Conservation (phyloP, 108 stramenopile species). For the Seminavis robusta region DNA sequence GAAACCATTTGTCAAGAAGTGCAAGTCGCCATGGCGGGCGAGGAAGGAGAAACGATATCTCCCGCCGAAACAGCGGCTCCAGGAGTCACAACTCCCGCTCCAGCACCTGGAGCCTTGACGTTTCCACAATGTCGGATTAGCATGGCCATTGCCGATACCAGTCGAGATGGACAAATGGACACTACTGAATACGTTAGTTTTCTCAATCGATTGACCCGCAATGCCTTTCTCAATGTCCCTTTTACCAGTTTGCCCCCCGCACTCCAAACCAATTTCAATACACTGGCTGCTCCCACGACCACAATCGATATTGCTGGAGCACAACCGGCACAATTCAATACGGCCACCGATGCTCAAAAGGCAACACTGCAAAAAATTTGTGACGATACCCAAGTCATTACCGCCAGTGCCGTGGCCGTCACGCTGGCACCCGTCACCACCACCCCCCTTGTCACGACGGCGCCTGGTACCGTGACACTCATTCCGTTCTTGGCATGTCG, state of each 20-base stretch:
- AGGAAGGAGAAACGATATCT: no score
- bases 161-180: constrained; percentile 17
- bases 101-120: constrained; percentile 3
- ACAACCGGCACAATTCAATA: constrained; percentile 24
- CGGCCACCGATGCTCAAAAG: neutral
- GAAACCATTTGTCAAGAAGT: no score
- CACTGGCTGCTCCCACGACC: constrained; percentile 16
- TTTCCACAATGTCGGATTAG: constrained; percentile 18
- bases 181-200: constrained; percentile 35
- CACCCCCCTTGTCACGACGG: no score
- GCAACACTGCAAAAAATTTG: constrained; percentile 2
- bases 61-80: constrained; percentile 7
- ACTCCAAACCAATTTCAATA: constrained; percentile 24
- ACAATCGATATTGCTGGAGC: constrained; percentile 25
- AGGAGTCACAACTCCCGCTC: neutral
- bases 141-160: constrained; percentile 27
- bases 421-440: no score
- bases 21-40: no score
- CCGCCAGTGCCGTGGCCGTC: no score
- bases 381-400: neutral
- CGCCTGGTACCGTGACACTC: no score
- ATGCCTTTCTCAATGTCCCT: constrained; percentile 1
- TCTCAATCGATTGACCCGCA: constrained; percentile 26
- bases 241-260: constrained; percentile 14
- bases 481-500: no score